A percentile compares a stretch with the other conserved stretches of the same genome.
phyloP scores from a whole-genome alignment of 176 grass and related monocot genomes.

The Microstegium vimineum region DNA sequence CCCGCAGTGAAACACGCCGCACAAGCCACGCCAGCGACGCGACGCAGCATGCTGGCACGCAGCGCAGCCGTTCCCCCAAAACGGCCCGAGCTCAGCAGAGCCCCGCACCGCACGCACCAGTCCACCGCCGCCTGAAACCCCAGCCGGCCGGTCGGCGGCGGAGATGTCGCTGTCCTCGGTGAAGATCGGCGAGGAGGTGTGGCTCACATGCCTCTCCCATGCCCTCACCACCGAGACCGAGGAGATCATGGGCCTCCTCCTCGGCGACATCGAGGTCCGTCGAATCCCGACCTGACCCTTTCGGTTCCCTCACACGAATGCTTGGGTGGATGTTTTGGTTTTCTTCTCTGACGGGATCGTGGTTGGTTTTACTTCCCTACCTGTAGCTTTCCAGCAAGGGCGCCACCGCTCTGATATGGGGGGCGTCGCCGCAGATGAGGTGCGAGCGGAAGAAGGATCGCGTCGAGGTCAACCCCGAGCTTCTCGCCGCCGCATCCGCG shows the following conservation, averaged over 20 bases:
- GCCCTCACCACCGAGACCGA: conserved; percentile 90
- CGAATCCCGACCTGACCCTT: neutral
- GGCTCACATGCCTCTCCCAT: conserved; percentile 93
- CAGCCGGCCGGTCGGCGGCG: conserved; percentile 35
- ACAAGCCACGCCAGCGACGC: too few species aligned
- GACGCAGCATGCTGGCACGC: too few species aligned
- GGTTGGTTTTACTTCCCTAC: neutral
- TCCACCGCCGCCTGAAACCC: conserved; percentile 9
- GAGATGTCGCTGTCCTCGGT: conserved; percentile 82
- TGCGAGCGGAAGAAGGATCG: conserved; percentile 94
- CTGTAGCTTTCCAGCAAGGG: conserved; percentile 47
- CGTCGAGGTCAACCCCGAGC: conserved; percentile 96
- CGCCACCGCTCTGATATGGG: conserved; percentile 76
- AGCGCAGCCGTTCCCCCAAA: too few species aligned
- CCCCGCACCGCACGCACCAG: neutral
- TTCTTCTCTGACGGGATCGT: neutral
- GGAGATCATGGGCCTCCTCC: conserved; percentile 97
- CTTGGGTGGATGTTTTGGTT: neutral
- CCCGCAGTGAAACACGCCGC: conserved; percentile 1
- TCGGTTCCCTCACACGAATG: neutral
- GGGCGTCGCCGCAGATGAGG: conserved; percentile 97
- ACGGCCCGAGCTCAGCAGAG: neutral
- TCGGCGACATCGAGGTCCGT: conserved; percentile 66
- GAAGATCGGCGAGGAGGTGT: conserved; percentile 90
- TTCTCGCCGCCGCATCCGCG: conserved; percentile 75